Evolutionary conservation across 176 grass and related monocot genomes (phyloP).

Genomic region (Luzula sylvatica): DNA sequence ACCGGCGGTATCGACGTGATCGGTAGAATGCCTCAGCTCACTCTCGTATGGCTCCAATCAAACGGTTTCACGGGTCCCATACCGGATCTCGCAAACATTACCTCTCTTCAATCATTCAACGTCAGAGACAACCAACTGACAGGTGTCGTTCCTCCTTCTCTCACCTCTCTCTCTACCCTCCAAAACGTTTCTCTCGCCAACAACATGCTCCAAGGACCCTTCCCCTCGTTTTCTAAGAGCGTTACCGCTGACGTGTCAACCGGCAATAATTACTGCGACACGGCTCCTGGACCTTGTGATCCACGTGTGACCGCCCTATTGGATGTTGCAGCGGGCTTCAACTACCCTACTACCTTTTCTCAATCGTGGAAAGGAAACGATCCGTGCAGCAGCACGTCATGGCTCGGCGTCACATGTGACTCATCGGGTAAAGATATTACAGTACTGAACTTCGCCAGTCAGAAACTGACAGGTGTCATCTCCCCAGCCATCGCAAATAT

Average conservation of each 20-base stretch:
- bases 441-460: slow-evolving; percentile 38
- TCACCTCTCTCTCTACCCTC: slow-evolving; percentile 25
- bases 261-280: slow-evolving; percentile 54
- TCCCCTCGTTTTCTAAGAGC: slow-evolving; percentile 18
- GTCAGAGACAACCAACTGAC: slow-evolving; percentile 71
- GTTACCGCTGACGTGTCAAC: slow-evolving; percentile 22
- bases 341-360: slow-evolving; percentile 49
- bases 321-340: slow-evolving; percentile 51
- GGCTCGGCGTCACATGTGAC: slow-evolving; percentile 49
- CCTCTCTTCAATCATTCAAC: slow-evolving; percentile 43
- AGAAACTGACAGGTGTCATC: slow-evolving; percentile 55
- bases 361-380: slow-evolving; percentile 48
- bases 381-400: slow-evolving; percentile 28
- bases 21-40: slow-evolving; percentile 38
- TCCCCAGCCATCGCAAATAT: slow-evolving; percentile 59
- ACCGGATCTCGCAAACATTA: slow-evolving; percentile 42
- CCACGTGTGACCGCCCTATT: slow-evolving; percentile 40
- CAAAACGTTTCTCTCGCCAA: slow-evolving; percentile 43
- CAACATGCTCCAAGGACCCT: slow-evolving; percentile 68
- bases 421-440: slow-evolving; percentile 18
- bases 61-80: slow-evolving; percentile 66
- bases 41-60: slow-evolving; percentile 54
- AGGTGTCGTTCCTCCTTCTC: slow-evolving; percentile 43
- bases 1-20: slow-evolving; percentile 54
- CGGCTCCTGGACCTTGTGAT: slow-evolving; percentile 32